Evolutionary conservation across 345 rosid genomes (phyloP).

Genomic region (Rubroshorea leprosula): DNA sequence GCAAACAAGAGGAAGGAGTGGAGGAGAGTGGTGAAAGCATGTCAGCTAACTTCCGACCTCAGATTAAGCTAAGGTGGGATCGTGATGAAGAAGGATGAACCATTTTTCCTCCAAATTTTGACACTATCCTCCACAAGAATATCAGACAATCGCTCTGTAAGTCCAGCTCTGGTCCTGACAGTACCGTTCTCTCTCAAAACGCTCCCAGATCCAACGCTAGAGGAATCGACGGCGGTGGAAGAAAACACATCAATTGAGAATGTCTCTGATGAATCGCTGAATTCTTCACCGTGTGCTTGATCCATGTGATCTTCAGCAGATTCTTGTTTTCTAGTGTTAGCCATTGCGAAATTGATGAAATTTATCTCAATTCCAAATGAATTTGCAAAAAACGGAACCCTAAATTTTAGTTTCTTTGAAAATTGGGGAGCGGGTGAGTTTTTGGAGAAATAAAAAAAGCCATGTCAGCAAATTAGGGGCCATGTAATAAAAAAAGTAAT

Average conservation of each 20-base stretch:
- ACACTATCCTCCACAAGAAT: constrained; percentile 41
- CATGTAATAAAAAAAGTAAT: too few relatives aligned
- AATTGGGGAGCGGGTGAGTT: too few relatives aligned
- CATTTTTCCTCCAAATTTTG: too few relatives aligned
- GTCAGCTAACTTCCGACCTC: too few relatives aligned
- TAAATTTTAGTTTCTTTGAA: neutral
- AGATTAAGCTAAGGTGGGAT: too few relatives aligned
- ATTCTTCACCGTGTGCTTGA: constrained; percentile 34
- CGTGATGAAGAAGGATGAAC: too few relatives aligned
- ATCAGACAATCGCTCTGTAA: constrained; percentile 58
- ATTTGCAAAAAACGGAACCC: constrained; percentile 16
- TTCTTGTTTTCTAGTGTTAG: constrained; percentile 40
- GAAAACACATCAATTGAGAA: constrained; percentile 16
- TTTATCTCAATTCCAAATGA: neutral
- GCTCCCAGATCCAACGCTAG: constrained; percentile 34
- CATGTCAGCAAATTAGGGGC: too few relatives aligned
- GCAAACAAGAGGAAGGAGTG: too few relatives aligned
- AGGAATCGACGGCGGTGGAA: constrained; percentile 26
- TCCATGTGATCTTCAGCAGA: constrained; percentile 31
- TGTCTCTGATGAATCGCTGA: constrained; percentile 25
- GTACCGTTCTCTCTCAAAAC: constrained; percentile 14
- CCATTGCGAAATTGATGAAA: constrained; percentile 32
- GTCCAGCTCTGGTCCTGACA: constrained; percentile 28
- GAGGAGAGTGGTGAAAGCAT: too few relatives aligned
- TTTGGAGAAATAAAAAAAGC: too few relatives aligned